phyloP scores from a whole-genome alignment of 2,329 filamentous ascomycete genomes.

The Biscogniauxia mediterranea region DNA sequence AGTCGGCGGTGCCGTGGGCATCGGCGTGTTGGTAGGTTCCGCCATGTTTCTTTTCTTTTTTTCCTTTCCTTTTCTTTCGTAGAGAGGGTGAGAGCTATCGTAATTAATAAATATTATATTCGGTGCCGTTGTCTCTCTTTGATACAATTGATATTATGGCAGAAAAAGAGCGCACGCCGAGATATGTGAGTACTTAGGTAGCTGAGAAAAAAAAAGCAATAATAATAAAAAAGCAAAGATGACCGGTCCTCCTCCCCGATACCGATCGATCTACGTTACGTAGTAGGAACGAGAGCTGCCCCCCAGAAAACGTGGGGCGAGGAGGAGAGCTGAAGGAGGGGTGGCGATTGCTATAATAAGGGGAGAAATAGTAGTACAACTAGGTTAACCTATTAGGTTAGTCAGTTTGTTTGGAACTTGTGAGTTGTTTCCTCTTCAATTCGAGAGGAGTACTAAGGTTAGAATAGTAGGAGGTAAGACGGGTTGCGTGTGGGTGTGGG shows the following conservation, averaged over 20 bases:
- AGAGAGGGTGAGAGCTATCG: no score
- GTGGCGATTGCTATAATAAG: background rate
- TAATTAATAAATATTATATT: no score
- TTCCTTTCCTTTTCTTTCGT: no score
- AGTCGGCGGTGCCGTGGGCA: conserved; percentile 42
- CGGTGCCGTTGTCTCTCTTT: no score
- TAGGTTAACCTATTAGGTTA: background rate
- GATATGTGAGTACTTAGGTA: no score
- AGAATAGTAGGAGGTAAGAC: no score
- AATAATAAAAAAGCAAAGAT: background rate
- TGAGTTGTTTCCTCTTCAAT: no score
- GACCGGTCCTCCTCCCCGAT: background rate
- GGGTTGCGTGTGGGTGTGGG: no score
- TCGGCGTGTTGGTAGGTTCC: conserved; percentile 47
- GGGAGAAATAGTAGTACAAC: no score
- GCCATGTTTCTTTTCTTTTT: conserved; percentile 36
- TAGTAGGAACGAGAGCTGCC: background rate
- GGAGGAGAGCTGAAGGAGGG: background rate
- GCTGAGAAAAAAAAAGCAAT: background rate
- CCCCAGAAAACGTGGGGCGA: background rate
- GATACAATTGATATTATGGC: no score
- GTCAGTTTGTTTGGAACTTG: background rate
- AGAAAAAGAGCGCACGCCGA: no score
- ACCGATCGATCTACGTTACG: background rate
- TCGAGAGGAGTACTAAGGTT: no score